These are phyloP conservation scores for Neovahlkampfia damariscottae DNA, from an alignment of 78 protist genomes.

Conservation along the genomic window DNA sequence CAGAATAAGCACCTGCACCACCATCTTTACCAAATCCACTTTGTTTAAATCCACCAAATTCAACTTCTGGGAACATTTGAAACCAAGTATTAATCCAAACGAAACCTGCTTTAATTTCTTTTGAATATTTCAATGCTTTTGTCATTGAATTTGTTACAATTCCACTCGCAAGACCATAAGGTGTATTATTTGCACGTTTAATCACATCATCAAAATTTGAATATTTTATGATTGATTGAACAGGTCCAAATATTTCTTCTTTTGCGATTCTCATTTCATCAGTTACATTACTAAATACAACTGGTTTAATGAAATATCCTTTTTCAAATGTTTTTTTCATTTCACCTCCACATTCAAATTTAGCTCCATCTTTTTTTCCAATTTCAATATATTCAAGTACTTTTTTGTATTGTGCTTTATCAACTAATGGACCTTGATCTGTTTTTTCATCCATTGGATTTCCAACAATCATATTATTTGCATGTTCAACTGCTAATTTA, in stretches of 20 bases:
- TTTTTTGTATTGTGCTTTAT: slow-evolving; percentile 12
- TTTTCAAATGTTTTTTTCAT: neutral
- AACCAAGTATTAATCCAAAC: slow-evolving; percentile 45
- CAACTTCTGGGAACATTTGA: slow-evolving; percentile 27
- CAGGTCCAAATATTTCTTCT: slow-evolving; percentile 78
- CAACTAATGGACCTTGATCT: slow-evolving; percentile 25
- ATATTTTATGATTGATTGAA: slow-evolving; percentile 25
- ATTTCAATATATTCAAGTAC: slow-evolving; percentile 9
- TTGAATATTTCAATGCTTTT: slow-evolving; percentile 8
- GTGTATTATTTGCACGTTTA: slow-evolving; percentile 40
- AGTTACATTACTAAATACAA: slow-evolving; percentile 27
- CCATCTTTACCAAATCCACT: slow-evolving; percentile 44
- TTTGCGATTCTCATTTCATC: slow-evolving; percentile 22
- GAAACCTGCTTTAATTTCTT: slow-evolving; percentile 29
- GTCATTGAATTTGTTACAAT: slow-evolving; percentile 42
- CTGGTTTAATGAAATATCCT: slow-evolving; percentile 52
- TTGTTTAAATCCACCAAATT: slow-evolving; percentile 47
- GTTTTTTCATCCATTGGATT: neutral
- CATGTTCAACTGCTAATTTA: neutral
- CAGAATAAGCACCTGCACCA: slow-evolving; percentile 4
- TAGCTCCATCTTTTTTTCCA: slow-evolving; percentile 39
- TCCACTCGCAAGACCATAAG: slow-evolving; percentile 61
- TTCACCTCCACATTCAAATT: neutral
- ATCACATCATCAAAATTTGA: slow-evolving; percentile 26
- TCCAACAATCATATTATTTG: slow-evolving; percentile 12